Base-by-base conservation (phyloP, 768 basidiomycete genomes). In the Xanthoconium purpureum region DNA sequence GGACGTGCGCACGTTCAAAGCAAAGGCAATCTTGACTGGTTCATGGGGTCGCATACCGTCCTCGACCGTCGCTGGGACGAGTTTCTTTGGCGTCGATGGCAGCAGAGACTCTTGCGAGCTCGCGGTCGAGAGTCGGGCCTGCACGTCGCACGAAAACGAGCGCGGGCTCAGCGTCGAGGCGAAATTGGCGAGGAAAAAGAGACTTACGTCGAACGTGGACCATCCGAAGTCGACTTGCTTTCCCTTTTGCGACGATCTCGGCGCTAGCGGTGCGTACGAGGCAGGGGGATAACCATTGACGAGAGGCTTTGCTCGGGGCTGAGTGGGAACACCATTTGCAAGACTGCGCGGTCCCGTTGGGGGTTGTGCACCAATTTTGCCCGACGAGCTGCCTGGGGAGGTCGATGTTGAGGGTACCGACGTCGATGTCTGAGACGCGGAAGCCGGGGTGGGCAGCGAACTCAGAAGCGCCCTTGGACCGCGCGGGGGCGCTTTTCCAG, bases 401-500 rank as follows among this genome's bases (percentile, higher is more conserved):
- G 77, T 66, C 13, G 73, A 68, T 43, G 70, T 66, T 28, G 77
- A 62, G 54, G 75, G 61, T 52, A 70, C 56, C 46, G 72, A 65
- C 56, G 74, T 52, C 47, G 75, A 66, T 29, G 74, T 63, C 42
- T 64, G 67, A 18, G 58, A 66, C 57, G 59, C 58, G 55, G 63
- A 58, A 17, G 73, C 48, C 13, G 57, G 54, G 32, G 74, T 68
- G 50, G 74, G 75, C 12, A 75, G 62, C 38, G 78, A 73, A 56
- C 80, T 81, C 58, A 83, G 65, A 57, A 91, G 76, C 44, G 88
- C 88, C 57, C 88, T 75, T 45, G 88, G 88, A 54, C 88, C 88
- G 62, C 78, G 80, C 61, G 88, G 88, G 63, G 88, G 88, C 50
- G 82, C 84, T 76, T 86, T 89, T 67, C 88, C 87, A 72, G 88